Evolutionary conservation across 441 rosid species (phyloP).

Genomic region (Syzygium malaccense): DNA sequence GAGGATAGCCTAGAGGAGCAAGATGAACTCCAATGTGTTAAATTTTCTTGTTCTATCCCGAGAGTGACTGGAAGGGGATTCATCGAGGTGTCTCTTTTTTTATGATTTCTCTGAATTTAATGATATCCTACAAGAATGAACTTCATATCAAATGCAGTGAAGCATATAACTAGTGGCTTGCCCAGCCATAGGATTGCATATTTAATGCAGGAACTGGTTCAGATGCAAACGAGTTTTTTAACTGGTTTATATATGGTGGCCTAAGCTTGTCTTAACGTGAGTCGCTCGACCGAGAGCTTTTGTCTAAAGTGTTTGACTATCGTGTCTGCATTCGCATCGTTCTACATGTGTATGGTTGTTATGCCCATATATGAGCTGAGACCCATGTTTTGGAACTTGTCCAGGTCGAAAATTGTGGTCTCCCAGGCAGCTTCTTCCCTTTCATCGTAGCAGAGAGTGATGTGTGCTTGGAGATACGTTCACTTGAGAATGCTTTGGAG

Average conservation of each 20-base stretch:
- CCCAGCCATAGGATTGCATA: not conserved
- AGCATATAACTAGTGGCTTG: not conserved
- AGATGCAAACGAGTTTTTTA: not conserved
- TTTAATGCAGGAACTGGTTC: not conserved
- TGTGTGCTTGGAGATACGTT: constrained; percentile 76
- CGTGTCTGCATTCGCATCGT: not conserved
- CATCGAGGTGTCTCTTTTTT: constrained; percentile 59
- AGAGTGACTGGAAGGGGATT: constrained; percentile 72
- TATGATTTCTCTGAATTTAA: not conserved
- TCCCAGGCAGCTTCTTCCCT: constrained; percentile 82
- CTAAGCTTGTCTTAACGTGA: not conserved
- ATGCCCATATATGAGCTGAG: constrained; percentile 3
- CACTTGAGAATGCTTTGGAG: constrained; percentile 62
- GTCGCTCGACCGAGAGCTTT: not conserved
- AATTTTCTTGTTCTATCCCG: constrained; percentile 64
- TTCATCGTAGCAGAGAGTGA: constrained; percentile 77
- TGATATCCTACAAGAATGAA: not conserved
- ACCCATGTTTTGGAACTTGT: constrained; percentile 16
- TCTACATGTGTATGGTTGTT: not conserved
- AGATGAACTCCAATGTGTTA: constrained; percentile 53
- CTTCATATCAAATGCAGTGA: not conserved
- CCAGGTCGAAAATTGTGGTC: constrained; percentile 81
- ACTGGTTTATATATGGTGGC: not conserved
- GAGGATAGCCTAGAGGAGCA: constrained; percentile 21
- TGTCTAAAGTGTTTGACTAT: not conserved